Conservation (phyloP, 768 basidiomycete species). For the Naganishia friedmannii region DNA sequence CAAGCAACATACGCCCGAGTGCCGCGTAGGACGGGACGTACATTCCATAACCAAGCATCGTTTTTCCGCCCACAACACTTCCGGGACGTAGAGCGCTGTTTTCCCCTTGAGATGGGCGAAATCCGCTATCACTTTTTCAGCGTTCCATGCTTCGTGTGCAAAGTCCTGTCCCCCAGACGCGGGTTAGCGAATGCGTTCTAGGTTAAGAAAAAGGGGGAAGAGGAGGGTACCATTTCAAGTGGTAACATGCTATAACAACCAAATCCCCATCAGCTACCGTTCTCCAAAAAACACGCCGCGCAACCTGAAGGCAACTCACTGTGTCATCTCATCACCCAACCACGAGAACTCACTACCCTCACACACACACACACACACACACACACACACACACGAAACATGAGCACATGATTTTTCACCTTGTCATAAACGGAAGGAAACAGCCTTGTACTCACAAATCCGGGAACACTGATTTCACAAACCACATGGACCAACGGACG, state of each 20-base stretch:
- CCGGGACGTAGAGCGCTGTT: slow-evolving; percentile 75
- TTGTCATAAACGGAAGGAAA: no score
- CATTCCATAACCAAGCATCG: slow-evolving; percentile 93
- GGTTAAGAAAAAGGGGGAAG: background rate
- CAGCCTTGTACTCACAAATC: slow-evolving; percentile 59
- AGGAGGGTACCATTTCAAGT: slow-evolving; percentile 26
- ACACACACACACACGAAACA: background rate
- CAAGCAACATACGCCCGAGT: background rate
- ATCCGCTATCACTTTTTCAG: slow-evolving; percentile 66
- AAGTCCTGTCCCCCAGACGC: slow-evolving; percentile 75
- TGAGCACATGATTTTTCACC: background rate
- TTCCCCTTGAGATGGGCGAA: slow-evolving; percentile 66
- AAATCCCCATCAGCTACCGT: background rate
- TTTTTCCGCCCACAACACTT: slow-evolving; percentile 73
- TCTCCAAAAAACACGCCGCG: background rate
- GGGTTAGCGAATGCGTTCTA: slow-evolving; percentile 53
- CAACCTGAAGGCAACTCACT: slow-evolving; percentile 27
- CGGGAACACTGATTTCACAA: slow-evolving; percentile 90
- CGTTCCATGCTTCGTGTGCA: slow-evolving; percentile 79
- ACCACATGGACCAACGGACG: slow-evolving; percentile 60
- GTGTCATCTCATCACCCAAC: slow-evolving; percentile 89
- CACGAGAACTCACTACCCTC: slow-evolving; percentile 70
- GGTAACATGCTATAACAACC: slow-evolving; percentile 27
- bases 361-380: background rate
- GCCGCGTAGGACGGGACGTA: slow-evolving; percentile 14